A percentile compares a stretch with the other conserved stretches of the same genome.
These are phyloP conservation scores for Monilinia vaccinii-corymbosi DNA, from an alignment of 2,329 filamentous ascomycete genomes.

Conservation along the genomic window DNA sequence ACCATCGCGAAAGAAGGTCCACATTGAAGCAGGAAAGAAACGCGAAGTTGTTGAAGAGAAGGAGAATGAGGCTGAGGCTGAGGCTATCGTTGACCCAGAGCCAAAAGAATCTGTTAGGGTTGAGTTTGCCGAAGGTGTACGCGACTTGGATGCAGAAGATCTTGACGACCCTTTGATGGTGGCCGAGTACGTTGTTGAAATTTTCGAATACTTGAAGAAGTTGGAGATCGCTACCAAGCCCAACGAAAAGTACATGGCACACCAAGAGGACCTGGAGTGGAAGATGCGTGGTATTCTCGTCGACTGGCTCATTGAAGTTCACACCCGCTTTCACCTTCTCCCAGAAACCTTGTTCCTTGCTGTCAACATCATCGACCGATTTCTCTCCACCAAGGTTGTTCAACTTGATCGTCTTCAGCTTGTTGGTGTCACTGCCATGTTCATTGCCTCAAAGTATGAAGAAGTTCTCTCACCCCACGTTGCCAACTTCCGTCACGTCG, in stretches of 20 bases:
- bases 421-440: conserved; percentile 97
- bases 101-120: conserved; percentile 22
- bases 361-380: conserved; percentile 97
- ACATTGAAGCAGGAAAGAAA: conserved; percentile 46
- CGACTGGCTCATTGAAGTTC: conserved; percentile 97
- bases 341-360: conserved; percentile 95
- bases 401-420: conserved; percentile 93
- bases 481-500: conserved; percentile 92
- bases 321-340: conserved; percentile 90
- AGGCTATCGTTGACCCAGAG: conserved; percentile 25
- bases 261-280: conserved; percentile 94
- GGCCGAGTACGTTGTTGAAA: conserved; percentile 92
- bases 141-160: conserved; percentile 78
- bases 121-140: conserved; percentile 35
- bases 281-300: conserved; percentile 96
- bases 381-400: conserved; percentile 90
- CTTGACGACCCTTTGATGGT: conserved; percentile 94
- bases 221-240: conserved; percentile 74
- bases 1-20: conserved; percentile 57
- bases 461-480: conserved; percentile 96
- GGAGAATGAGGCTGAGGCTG: conserved; percentile 31
- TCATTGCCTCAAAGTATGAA: conserved; percentile 98
- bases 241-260: conserved; percentile 90
- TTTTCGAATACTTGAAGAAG: conserved; percentile 90
- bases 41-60: conserved; percentile 29